phyloP scores from a whole-genome alignment of 164 flowering plant species.

The Hamamelis virginiana region DNA sequence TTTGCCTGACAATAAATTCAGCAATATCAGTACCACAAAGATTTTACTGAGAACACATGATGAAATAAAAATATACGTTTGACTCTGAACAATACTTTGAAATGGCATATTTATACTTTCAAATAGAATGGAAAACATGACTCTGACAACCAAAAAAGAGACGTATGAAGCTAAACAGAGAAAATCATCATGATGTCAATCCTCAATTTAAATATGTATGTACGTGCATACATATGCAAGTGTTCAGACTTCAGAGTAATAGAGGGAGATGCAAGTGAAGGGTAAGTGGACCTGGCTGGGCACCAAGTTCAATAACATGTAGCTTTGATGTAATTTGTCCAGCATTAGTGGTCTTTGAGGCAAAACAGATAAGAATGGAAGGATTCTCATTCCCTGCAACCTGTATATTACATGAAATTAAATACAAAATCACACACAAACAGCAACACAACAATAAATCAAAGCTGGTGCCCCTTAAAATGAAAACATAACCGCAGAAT shows the following conservation, averaged over 20 bases:
- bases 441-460: neutral
- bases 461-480: neutral
- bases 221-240: neutral
- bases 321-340: slow-evolving; percentile 86
- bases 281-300: slow-evolving; percentile 69
- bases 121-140: neutral
- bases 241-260: neutral
- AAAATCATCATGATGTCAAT: neutral
- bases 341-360: slow-evolving; percentile 82
- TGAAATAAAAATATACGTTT: neutral
- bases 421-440: neutral
- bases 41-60: neutral
- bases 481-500: neutral
- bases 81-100: neutral
- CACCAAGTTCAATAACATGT: slow-evolving; percentile 96
- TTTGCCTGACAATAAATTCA: slow-evolving; percentile 54
- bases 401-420: slow-evolving; percentile 31
- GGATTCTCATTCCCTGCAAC: slow-evolving; percentile 86
- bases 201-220: neutral
- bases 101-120: neutral
- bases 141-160: neutral
- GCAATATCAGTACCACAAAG: neutral
- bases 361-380: slow-evolving; percentile 84
- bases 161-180: neutral
- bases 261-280: neutral